Conservation (phyloP, 257 asterid species). For the Solanum peruvianum region DNA sequence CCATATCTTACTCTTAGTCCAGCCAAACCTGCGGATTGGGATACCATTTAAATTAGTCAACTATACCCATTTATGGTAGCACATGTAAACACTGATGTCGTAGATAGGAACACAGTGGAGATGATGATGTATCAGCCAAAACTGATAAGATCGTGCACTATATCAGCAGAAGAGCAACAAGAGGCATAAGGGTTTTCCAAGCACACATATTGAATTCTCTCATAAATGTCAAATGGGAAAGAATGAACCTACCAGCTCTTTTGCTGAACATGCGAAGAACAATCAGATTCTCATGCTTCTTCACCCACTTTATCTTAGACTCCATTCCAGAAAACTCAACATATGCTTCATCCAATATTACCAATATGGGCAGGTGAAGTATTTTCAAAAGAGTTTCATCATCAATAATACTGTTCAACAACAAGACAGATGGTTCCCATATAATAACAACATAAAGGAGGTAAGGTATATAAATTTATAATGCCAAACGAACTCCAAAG, state of each 20-base stretch:
- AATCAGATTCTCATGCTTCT: constrained; percentile 81
- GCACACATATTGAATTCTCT: background rate
- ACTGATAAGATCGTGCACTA: background rate
- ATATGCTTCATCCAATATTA: constrained; percentile 93
- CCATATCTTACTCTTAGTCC: constrained; percentile 95
- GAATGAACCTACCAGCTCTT: constrained; percentile 66
- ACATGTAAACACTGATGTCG: background rate
- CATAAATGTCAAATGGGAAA: background rate
- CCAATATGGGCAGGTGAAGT: constrained; percentile 71
- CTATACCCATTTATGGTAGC: background rate
- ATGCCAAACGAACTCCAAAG: background rate
- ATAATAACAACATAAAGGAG: background rate
- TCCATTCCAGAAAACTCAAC: constrained; percentile 80
- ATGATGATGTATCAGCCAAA: background rate
- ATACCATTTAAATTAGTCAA: background rate
- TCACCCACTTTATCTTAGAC: constrained; percentile 96
- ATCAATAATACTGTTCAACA: constrained; percentile 58
- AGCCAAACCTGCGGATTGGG: constrained; percentile 57
- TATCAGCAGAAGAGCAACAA: background rate
- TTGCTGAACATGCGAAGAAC: constrained; percentile 96
- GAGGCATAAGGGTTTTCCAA: background rate
- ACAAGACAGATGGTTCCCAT: background rate
- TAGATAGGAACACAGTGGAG: background rate
- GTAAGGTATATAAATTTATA: background rate
- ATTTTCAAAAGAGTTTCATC: constrained; percentile 59